Conservation (phyloP, 768 basidiomycete species). For the Tulasnella sp. region DNA sequence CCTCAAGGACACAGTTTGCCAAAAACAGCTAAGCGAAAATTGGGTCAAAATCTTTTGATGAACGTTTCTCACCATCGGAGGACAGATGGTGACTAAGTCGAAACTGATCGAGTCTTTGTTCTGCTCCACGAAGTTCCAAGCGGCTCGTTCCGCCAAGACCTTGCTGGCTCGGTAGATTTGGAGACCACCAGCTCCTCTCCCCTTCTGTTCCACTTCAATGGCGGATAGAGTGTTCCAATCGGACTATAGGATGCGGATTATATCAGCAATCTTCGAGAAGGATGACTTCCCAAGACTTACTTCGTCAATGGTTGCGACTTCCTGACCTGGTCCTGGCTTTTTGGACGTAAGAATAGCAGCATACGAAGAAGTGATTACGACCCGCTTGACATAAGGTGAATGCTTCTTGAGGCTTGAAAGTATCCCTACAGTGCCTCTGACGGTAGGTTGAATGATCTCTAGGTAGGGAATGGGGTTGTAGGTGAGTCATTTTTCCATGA, state of each 20-base stretch:
- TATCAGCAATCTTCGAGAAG: background rate
- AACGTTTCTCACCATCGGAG: conserved; percentile 19
- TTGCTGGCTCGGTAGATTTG: conserved; percentile 25
- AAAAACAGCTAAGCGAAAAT: background rate
- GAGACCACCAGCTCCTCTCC: conserved; percentile 21
- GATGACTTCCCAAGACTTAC: background rate
- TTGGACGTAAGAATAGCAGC: conserved; percentile 28
- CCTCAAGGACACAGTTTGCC: conserved; percentile 4
- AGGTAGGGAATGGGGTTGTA: background rate
- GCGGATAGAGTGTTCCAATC: conserved; percentile 28
- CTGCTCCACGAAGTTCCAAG: conserved; percentile 24
- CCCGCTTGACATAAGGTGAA: conserved; percentile 24
- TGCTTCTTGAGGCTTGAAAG: conserved; percentile 25
- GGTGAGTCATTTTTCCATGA: too few species aligned
- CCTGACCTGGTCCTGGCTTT: conserved; percentile 5
- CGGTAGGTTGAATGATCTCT: conserved; percentile 30
- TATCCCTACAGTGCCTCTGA: conserved; percentile 28
- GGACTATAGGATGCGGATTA: conserved; percentile 15
- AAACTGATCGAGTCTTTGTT: conserved; percentile 18
- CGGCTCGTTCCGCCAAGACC: conserved; percentile 25
- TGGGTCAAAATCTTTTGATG: background rate
- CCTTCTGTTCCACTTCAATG: conserved; percentile 25
- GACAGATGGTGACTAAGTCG: conserved; percentile 24
- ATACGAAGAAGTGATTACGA: conserved; percentile 30
- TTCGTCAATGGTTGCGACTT: conserved; percentile 2